These are phyloP conservation scores for Quercus suber DNA, from an alignment of 306 rosid species.

Conservation along the genomic window DNA sequence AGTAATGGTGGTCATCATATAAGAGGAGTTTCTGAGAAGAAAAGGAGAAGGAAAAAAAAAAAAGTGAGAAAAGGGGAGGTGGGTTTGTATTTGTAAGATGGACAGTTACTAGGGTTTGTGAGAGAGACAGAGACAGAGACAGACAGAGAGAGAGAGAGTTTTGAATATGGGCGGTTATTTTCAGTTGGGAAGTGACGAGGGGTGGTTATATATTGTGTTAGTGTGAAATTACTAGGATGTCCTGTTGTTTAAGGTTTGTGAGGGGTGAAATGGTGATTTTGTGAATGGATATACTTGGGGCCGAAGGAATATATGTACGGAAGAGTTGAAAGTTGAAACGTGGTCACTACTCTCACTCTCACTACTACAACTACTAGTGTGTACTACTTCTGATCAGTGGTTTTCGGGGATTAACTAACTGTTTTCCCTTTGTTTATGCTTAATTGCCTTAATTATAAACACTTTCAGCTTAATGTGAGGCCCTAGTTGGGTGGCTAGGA, in stretches of 20 bases:
- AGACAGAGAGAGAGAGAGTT: not conserved
- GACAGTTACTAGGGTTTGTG: constrained; percentile 15
- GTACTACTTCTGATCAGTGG: no score
- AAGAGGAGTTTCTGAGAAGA: not conserved
- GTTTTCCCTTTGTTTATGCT: no score
- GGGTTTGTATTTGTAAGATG: constrained; percentile 12
- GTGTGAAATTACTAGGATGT: not conserved
- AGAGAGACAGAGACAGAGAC: not conserved
- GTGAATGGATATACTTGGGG: not conserved
- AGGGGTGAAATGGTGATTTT: not conserved
- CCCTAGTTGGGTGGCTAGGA: no score
- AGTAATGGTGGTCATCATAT: constrained; percentile 1
- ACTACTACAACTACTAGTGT: no score
- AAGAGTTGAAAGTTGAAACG: not conserved
- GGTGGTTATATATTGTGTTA: not conserved
- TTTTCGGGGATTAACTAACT: no score
- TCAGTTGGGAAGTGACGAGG: constrained; percentile 3
- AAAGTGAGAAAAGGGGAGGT: not conserved
- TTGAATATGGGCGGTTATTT: constrained; percentile 16
- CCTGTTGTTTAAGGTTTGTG: not conserved
- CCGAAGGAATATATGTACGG: not conserved
- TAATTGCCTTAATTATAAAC: no score
- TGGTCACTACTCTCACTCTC: not conserved
- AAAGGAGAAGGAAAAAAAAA: not conserved
- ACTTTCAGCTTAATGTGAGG: no score